Conservation (phyloP, 306 rosid species). For the Citrullus mucosospermus region DNA sequence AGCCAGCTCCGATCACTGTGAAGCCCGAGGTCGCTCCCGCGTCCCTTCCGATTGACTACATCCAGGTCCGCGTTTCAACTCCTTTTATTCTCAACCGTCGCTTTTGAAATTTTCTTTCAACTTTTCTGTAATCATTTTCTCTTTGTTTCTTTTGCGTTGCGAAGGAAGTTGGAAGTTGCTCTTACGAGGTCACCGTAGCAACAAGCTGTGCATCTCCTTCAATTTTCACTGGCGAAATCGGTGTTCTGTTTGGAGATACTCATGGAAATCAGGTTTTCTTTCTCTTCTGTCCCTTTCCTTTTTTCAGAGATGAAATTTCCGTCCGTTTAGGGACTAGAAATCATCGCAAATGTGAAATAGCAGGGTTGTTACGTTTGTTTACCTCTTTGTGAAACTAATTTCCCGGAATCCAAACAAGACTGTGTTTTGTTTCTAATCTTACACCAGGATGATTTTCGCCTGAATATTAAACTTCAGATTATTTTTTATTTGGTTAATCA, state of each 20-base stretch:
- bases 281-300: background rate
- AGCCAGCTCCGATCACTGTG: slow-evolving; percentile 4
- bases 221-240: background rate
- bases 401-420: background rate
- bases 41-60: slow-evolving; percentile 17
- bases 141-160: background rate
- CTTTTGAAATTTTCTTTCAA: too few species aligned
- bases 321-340: background rate
- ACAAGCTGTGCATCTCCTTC: slow-evolving; percentile 8
- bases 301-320: background rate
- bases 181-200: background rate
- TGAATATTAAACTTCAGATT: background rate
- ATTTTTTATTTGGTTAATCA: background rate
- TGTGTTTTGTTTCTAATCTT: background rate
- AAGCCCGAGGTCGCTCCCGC: slow-evolving; percentile 25
- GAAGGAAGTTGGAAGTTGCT: slow-evolving; percentile 8
- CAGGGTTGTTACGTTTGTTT: background rate
- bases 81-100: background rate
- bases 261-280: slow-evolving; percentile 12
- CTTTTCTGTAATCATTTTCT: background rate
- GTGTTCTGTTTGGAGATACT: slow-evolving; percentile 5
- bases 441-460: background rate
- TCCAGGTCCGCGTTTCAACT: slow-evolving; percentile 12
- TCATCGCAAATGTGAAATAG: background rate
- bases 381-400: background rate